These are phyloP conservation scores for Trichoderma breve DNA, from an alignment of 2,329 filamentous ascomycete species.

Conservation along the genomic window DNA sequence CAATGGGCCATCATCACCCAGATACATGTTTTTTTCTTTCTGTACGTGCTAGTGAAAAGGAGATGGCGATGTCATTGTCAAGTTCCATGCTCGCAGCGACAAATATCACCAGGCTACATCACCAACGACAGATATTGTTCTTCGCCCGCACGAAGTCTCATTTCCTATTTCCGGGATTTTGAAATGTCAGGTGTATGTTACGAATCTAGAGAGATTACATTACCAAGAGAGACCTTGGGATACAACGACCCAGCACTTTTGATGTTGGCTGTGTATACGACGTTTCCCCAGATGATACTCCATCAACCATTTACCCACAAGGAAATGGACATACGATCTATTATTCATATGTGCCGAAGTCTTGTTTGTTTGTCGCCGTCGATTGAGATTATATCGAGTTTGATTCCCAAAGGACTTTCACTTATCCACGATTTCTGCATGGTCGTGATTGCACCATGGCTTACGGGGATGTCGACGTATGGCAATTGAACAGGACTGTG, in stretches of 20 bases:
- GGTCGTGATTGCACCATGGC: too few relatives aligned
- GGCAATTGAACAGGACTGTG: background rate
- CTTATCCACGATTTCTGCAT: too few relatives aligned
- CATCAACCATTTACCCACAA: background rate
- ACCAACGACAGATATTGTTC: background rate
- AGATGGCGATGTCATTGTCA: too few relatives aligned
- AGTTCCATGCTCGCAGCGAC: too few relatives aligned
- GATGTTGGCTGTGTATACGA: background rate
- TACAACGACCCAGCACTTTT: background rate
- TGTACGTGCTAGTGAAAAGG: too few relatives aligned
- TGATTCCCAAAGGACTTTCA: too few relatives aligned
- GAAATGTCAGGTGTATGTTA: background rate
- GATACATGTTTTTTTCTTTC: too few relatives aligned
- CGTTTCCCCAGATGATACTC: background rate
- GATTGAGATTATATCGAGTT: rapidly evolving
- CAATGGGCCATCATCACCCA: too few relatives aligned
- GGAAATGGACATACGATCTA: background rate
- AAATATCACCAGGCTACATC: background rate
- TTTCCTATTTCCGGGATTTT: background rate
- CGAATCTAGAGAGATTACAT: background rate
- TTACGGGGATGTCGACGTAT: too few relatives aligned
- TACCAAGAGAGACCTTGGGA: background rate
- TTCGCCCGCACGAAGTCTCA: background rate
- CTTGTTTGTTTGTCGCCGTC: background rate
- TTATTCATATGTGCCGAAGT: background rate